These are phyloP conservation scores for Starmera caribaea DNA, from an alignment of 805 yeast genomes.

Conservation along the genomic window DNA sequence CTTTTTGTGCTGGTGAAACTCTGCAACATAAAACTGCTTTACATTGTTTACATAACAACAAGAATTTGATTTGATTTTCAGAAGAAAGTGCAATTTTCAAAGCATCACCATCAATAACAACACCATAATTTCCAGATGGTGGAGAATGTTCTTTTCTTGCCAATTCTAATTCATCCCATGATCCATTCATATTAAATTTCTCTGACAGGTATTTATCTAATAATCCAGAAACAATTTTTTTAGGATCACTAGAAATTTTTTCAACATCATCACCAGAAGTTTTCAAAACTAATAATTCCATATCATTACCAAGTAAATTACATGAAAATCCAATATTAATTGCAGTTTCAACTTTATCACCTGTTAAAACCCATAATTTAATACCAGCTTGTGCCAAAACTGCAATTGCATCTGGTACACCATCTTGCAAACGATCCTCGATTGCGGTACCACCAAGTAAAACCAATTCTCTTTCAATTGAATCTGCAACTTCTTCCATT, in stretches of 20 bases:
- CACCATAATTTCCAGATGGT: constrained; percentile 59
- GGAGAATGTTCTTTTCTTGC: constrained; percentile 54
- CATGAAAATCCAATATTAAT: constrained; percentile 83
- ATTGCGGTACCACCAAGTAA: constrained; percentile 80
- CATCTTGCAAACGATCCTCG: constrained; percentile 78
- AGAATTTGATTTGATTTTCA: constrained; percentile 45
- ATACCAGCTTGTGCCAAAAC: constrained; percentile 67
- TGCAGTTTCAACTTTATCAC: constrained; percentile 87
- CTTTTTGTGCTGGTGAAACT: constrained; percentile 83
- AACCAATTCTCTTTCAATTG: constrained; percentile 55
- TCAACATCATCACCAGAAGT: constrained; percentile 48
- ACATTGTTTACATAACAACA: constrained; percentile 70
- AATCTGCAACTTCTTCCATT: constrained; percentile 68
- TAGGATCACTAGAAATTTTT: constrained; percentile 29
- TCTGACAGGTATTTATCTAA: constrained; percentile 43
- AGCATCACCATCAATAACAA: constrained; percentile 77
- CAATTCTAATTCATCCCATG: constrained; percentile 42
- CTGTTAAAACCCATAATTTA: constrained; percentile 79
- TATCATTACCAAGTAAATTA: constrained; percentile 63
- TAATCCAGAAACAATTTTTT: constrained; percentile 33
- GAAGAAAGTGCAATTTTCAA: constrained; percentile 41
- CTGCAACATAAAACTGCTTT: constrained; percentile 78
- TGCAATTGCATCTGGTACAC: constrained; percentile 76
- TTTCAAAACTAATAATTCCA: constrained; percentile 63
- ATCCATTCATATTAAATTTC: constrained; percentile 50